Evolutionary conservation across 805 yeast species (phyloP).

Genomic region (Kazachstania bromeliacearum): DNA sequence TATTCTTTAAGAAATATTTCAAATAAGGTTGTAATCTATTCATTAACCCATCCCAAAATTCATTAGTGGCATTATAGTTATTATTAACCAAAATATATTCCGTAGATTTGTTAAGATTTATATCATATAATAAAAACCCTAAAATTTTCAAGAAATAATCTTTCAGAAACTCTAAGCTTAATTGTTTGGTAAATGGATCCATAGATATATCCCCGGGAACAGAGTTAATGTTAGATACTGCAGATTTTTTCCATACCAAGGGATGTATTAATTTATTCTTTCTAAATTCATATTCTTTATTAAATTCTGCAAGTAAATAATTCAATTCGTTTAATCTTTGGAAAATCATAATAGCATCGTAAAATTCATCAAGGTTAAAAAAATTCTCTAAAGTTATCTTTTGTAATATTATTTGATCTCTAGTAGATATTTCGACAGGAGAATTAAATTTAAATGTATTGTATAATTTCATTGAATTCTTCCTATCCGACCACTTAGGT

Average conservation of each 20-base stretch:
- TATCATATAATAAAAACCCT: conserved; percentile 74
- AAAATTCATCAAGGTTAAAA: conserved; percentile 62
- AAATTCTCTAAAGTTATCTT: conserved; percentile 27
- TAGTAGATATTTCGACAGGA: conserved; percentile 69
- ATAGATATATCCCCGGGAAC: conserved; percentile 22
- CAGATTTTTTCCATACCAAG: conserved; percentile 36
- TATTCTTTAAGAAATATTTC: conserved; percentile 36
- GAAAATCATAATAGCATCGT: conserved; percentile 76
- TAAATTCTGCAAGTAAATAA: conserved; percentile 52
- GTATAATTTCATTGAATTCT: conserved; percentile 41
- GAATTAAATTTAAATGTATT: conserved; percentile 63
- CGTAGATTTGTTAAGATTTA: conserved; percentile 53
- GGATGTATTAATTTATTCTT: conserved; percentile 66
- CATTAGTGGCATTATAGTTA: conserved; percentile 45
- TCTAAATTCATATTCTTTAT: conserved; percentile 61
- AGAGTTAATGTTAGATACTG: conserved; percentile 9
- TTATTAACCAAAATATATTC: conserved; percentile 54
- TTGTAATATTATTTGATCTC: conserved; percentile 46
- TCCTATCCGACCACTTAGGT: conserved; percentile 45
- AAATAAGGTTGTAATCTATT: conserved; percentile 53
- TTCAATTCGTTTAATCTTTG: conserved; percentile 59
- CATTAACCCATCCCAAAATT: conserved; percentile 65
- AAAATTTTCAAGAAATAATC: conserved; percentile 51
- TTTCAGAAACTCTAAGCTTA: conserved; percentile 30
- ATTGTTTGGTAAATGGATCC: conserved; percentile 22